Conservation (phyloP, 2,329 filamentous ascomycete genomes). For the Penicillium glabrum region DNA sequence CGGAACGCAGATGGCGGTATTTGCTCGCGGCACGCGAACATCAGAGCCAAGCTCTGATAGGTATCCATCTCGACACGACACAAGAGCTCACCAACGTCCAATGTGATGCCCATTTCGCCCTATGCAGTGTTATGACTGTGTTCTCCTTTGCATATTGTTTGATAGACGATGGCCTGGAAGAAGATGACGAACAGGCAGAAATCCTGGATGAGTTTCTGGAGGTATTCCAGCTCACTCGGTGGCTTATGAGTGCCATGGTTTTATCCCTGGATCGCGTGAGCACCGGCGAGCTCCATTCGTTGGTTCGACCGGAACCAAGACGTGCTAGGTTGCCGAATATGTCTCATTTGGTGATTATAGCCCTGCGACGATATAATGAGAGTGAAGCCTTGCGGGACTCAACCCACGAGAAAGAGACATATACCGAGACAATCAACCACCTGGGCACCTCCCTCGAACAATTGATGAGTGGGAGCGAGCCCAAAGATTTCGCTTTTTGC, state of each 20-base stretch:
- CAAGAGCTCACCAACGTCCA: constrained; percentile 26
- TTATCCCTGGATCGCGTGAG: constrained; percentile 24
- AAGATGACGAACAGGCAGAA: constrained; percentile 3
- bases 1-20: constrained; percentile 22
- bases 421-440: constrained; percentile 27
- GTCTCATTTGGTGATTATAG: constrained; percentile 29
- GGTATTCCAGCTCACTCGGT: constrained; percentile 30
- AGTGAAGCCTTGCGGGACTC: constrained; percentile 20
- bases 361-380: constrained; percentile 26
- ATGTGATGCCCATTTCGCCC: constrained; percentile 37
- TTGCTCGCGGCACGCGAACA: constrained; percentile 30
- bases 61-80: constrained; percentile 20
- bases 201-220: constrained; percentile 32
- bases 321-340: constrained; percentile 37
- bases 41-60: constrained; percentile 24
- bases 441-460: constrained; percentile 27
- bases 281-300: constrained; percentile 24
- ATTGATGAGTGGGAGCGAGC: constrained; percentile 31
- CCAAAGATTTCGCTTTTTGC: constrained; percentile 47
- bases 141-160: constrained; percentile 36
- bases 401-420: constrained; percentile 28
- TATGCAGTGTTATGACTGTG: constrained; percentile 34
- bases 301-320: constrained; percentile 24
- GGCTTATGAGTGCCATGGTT: constrained; percentile 28
- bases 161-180: constrained; percentile 12